Evolutionary conservation across 1,139 yeast species (phyloP).

Genomic region (Spathaspora sp.): DNA sequence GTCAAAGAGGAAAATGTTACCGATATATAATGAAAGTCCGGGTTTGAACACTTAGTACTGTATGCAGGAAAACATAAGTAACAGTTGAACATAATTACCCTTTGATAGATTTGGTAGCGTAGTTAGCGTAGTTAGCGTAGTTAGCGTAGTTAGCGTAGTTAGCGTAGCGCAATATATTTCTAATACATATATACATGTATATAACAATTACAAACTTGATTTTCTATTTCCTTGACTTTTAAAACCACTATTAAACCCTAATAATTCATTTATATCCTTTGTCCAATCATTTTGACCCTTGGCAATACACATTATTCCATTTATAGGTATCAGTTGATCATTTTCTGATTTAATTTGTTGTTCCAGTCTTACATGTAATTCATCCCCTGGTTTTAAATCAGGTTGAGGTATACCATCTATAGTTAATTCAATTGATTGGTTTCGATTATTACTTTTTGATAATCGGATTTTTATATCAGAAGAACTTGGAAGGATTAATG

Average conservation of each 20-base stretch:
- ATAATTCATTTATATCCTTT: conserved; percentile 76
- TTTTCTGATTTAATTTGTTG: conserved; percentile 8
- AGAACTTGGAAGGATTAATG: conserved; percentile 73
- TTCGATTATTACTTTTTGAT: conserved; percentile 47
- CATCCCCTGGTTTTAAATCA: conserved; percentile 71
- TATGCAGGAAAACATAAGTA: no score
- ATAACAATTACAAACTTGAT: conserved; percentile 9
- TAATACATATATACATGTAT: neutral
- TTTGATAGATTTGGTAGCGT: no score
- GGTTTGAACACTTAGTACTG: no score
- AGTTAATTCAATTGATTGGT: conserved; percentile 51
- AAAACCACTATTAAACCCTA: conserved; percentile 87
- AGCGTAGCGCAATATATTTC: no score
- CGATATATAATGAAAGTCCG: no score
- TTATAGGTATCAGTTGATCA: conserved; percentile 12
- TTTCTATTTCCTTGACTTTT: conserved; percentile 23
- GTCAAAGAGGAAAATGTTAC: no score
- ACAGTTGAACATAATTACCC: no score
- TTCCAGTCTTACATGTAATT: conserved; percentile 55
- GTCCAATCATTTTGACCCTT: conserved; percentile 88
- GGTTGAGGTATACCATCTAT: conserved; percentile 82
- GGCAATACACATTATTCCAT: conserved; percentile 90
- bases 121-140: no score
- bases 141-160: no score
- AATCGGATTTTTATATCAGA: conserved; percentile 68